Conservation (phyloP, 106 monocot species). For the Apostasia shenzhenica region DNA sequence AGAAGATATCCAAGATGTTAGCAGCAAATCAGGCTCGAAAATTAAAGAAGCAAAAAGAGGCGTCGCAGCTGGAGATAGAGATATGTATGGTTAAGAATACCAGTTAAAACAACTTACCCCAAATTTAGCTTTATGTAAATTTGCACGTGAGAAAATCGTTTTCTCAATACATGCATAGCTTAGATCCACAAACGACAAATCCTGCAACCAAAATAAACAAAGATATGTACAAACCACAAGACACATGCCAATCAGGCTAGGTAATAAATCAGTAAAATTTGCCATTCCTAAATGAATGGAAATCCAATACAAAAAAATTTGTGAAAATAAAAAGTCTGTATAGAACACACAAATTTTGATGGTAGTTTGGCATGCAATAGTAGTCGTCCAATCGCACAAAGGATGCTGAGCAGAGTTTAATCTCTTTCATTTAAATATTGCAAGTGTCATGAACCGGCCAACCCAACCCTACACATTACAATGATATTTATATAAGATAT, state of each 20-base stretch:
- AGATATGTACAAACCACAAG: background rate
- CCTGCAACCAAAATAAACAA: constrained; percentile 34
- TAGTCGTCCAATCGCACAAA: background rate
- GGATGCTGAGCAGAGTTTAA: background rate
- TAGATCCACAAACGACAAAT: constrained; percentile 81
- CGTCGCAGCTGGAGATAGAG: background rate
- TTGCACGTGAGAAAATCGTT: constrained; percentile 65
- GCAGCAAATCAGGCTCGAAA: background rate
- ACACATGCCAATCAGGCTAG: background rate
- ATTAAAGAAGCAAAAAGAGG: background rate
- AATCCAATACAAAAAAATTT: no score
- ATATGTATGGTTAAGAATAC: background rate
- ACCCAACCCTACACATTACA: no score
- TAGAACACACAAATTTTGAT: background rate
- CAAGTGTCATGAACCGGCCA: no score
- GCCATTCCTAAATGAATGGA: no score
- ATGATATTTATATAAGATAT: no score
- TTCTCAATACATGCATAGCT: constrained; percentile 64
- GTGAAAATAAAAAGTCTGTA: no score
- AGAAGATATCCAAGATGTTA: no score
- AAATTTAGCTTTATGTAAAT: constrained; percentile 83
- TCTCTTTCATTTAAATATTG: no score
- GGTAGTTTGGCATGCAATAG: background rate
- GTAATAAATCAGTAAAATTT: no score
- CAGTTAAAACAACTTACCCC: constrained; percentile 33